Evolutionary conservation across 768 basidiomycete species (phyloP).

Genomic region (Leccinum uliginosum): DNA sequence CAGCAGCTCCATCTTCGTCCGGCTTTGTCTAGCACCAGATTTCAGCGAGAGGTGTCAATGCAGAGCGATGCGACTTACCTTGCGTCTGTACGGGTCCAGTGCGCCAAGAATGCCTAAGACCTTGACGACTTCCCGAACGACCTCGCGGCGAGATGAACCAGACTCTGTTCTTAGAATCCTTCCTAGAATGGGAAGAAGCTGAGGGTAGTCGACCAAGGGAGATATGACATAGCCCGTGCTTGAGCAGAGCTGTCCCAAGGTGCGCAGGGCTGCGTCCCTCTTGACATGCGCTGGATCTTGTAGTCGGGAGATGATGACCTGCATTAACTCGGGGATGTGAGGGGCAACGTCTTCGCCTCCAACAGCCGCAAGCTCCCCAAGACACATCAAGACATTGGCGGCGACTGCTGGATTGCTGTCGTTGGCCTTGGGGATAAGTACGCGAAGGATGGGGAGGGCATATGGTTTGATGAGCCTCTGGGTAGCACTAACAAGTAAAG

Average conservation of each 20-base stretch:
- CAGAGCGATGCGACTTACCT: conserved; percentile 47
- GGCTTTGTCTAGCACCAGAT: conserved; percentile 44
- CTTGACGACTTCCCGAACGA: conserved; percentile 90
- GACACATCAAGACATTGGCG: conserved; percentile 87
- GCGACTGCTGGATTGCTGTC: conserved; percentile 85
- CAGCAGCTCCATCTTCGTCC: conserved; percentile 58
- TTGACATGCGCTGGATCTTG: conserved; percentile 87
- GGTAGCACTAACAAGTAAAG: conserved; percentile 84
- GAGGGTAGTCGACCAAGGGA: conserved; percentile 87
- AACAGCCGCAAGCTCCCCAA: conserved; percentile 90
- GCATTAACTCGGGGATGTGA: conserved; percentile 84
- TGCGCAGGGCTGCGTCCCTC: conserved; percentile 90
- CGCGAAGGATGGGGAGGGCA: conserved; percentile 89
- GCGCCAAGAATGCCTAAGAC: conserved; percentile 96
- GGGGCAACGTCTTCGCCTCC: conserved; percentile 88
- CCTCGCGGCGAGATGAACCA: conserved; percentile 74
- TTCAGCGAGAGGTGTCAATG: conserved; percentile 2
- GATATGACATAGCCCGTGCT: conserved; percentile 93
- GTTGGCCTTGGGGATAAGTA: conserved; percentile 83
- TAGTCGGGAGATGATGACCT: conserved; percentile 81
- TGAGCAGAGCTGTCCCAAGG: conserved; percentile 92
- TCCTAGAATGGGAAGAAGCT: conserved; percentile 80
- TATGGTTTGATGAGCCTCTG: conserved; percentile 95
- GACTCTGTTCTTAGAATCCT: conserved; percentile 82
- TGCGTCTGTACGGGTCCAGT: conserved; percentile 90